Base-by-base conservation (phyloP, 352 stramenopile genomes). In the Halophytophthora batemanensis region DNA sequence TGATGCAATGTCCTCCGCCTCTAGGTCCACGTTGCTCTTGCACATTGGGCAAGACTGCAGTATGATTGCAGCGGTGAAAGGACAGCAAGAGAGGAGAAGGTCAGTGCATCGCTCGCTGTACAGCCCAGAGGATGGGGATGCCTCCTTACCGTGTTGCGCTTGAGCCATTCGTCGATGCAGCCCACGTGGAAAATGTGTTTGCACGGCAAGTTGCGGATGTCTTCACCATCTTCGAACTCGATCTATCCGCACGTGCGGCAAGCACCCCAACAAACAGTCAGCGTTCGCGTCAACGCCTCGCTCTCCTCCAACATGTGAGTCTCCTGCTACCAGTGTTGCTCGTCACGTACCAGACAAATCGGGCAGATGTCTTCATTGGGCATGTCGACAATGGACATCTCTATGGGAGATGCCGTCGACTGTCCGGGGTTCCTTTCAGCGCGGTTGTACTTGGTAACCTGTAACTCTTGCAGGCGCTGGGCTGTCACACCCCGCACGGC, bases 161-260 rank as follows among this genome's bases (percentile, higher is more conserved):
- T 66, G 44, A 97, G 73, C 89, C 89, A 97, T 48, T 93, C 68
- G 52, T 91, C 84, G 45, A 97, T 87, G 61, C 89, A 97, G 3
- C 85, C 64, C 0, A 90, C 76, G 63, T 97, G 87, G 64, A 96
- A 96, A 45, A 96, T 73, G 58, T 97, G 89, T 31, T 79, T 78
- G 64, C 89, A 97, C 2, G 74, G 70, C 37, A 97, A 43, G 21
- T 87, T 87, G 28, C 78, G 76, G 34, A 90, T 68, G 19, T 90
- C 78, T 49, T 90, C 78, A 29, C 78, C 72, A 39, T 87, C 70
- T 47, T 90, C 78, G 46, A 90, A 90, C 23, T 87, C 78, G 23
- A 90, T 81, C 78, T 89, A 47, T 7, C 15, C 31, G 8, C 15
- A 15, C 33, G 2, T 11, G 29, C 22, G 17, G 5, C 38, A 50